Percentiles rank a stretch among this genome's conserved stretches.
Conservation (phyloP, 176 grass and related monocot genomes). For the Puccinellia tenuiflora region DNA sequence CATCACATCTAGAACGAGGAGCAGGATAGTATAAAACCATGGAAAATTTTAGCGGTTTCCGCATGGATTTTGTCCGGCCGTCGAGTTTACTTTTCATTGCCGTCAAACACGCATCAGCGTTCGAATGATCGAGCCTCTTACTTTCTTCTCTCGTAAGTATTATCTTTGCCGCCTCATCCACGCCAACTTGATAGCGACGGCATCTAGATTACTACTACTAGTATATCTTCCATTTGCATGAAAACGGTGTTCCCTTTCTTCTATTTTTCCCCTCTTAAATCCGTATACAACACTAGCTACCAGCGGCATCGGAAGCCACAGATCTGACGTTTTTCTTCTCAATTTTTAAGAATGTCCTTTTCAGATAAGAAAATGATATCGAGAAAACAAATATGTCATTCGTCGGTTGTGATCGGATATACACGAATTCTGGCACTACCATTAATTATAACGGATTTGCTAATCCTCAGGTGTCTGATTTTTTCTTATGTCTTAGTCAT, state of each 20-base stretch:
- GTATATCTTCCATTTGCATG: background rate
- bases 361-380: background rate
- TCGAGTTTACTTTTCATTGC: slow-evolving; percentile 29
- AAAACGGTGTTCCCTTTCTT: background rate
- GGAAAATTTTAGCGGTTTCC: slow-evolving; percentile 11
- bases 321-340: background rate
- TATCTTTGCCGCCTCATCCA: slow-evolving; percentile 26
- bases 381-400: background rate
- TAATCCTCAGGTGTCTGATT: too few relatives aligned
- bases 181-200: slow-evolving; percentile 9
- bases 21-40: background rate
- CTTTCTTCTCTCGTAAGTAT: background rate
- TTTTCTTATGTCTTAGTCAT: too few relatives aligned
- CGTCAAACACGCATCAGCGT: background rate
- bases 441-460: too few relatives aligned
- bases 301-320: background rate
- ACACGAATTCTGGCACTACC: background rate
- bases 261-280: background rate
- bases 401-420: background rate
- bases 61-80: slow-evolving; percentile 30
- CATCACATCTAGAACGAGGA: slow-evolving; percentile 16
- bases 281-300: background rate
- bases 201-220: background rate
- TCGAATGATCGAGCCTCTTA: background rate
- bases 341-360: background rate